Conservation (phyloP, 441 rosid species). For the Populus hybrid region DNA sequence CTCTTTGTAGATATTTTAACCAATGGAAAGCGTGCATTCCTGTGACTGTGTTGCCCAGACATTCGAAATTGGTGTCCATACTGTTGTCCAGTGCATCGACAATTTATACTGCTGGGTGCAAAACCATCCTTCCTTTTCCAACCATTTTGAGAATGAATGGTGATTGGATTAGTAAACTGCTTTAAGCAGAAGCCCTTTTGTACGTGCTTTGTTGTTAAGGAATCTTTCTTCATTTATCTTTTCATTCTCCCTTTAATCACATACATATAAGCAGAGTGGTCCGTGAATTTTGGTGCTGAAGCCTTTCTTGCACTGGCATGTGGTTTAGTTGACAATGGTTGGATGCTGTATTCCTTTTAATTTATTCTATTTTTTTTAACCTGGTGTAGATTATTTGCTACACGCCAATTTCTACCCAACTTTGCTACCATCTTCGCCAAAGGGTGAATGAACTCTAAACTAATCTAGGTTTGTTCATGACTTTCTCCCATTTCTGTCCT, state of each 20-base stretch:
- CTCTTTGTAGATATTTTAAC: slow-evolving; percentile 62
- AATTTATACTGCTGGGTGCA: slow-evolving; percentile 27
- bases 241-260: slow-evolving; percentile 6
- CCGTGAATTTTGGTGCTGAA: slow-evolving; percentile 26
- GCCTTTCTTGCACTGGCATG: slow-evolving; percentile 23
- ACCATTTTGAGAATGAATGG: slow-evolving; percentile 23
- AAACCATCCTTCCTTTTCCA: slow-evolving; percentile 27
- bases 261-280: slow-evolving; percentile 33
- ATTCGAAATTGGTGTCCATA: slow-evolving; percentile 33
- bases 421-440: background rate
- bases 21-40: slow-evolving; percentile 41
- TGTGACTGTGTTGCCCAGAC: slow-evolving; percentile 33
- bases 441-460: background rate
- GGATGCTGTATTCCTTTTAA: slow-evolving; percentile 22
- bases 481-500: background rate
- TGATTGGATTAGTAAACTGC: slow-evolving; percentile 34
- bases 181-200: slow-evolving; percentile 32
- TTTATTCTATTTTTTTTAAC: slow-evolving; percentile 24
- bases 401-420: slow-evolving; percentile 1
- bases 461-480: background rate
- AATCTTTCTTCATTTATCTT: slow-evolving; percentile 23
- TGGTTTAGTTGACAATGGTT: slow-evolving; percentile 29
- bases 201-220: slow-evolving; percentile 39
- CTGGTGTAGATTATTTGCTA: slow-evolving; percentile 22
- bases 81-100: slow-evolving; percentile 36